A percentile compares a stretch with the other conserved stretches of the same genome.
Conservation (phyloP, 768 basidiomycete genomes). For the Tubosaeta sp. region DNA sequence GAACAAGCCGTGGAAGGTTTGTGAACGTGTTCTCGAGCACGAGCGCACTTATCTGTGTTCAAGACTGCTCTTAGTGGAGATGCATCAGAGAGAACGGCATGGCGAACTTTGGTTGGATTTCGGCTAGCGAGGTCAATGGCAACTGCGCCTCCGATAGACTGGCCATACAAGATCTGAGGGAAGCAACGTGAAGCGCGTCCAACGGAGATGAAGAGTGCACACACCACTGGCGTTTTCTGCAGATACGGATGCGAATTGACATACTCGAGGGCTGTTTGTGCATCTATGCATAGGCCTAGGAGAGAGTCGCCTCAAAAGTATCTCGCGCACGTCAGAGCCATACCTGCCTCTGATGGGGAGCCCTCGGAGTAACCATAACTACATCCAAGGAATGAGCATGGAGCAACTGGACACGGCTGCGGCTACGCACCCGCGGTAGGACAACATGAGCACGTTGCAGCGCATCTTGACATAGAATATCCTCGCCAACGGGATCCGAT, state of each 20-base stretch:
- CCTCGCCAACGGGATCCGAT: conserved; percentile 82
- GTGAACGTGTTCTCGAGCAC: conserved; percentile 94
- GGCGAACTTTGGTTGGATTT: conserved; percentile 60
- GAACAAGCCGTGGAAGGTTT: conserved; percentile 79
- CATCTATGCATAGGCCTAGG: conserved; percentile 75
- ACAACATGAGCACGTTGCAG: conserved; percentile 93
- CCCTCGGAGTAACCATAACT: conserved; percentile 92
- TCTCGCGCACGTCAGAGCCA: background rate
- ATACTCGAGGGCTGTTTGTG: conserved; percentile 79
- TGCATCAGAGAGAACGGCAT: background rate
- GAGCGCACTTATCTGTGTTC: conserved; percentile 61
- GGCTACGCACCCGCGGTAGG: conserved; percentile 76
- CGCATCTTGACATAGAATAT: conserved; percentile 79
- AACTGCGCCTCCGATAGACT: conserved; percentile 91
- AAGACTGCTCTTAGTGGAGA: background rate
- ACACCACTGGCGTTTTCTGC: conserved; percentile 62
- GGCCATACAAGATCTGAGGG: conserved; percentile 68
- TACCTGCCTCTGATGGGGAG: conserved; percentile 79
- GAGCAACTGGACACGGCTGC: background rate
- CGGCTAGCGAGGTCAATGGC: conserved; percentile 80
- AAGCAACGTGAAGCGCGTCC: background rate
- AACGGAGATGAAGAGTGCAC: conserved; percentile 14
- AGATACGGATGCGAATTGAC: conserved; percentile 60
- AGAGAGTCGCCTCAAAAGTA: background rate
- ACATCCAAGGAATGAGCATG: background rate